Percentiles rank a stretch among this genome's conserved stretches.
These are phyloP conservation scores for Candida michaelii DNA, from an alignment of 805 yeast species.

Conservation along the genomic window DNA sequence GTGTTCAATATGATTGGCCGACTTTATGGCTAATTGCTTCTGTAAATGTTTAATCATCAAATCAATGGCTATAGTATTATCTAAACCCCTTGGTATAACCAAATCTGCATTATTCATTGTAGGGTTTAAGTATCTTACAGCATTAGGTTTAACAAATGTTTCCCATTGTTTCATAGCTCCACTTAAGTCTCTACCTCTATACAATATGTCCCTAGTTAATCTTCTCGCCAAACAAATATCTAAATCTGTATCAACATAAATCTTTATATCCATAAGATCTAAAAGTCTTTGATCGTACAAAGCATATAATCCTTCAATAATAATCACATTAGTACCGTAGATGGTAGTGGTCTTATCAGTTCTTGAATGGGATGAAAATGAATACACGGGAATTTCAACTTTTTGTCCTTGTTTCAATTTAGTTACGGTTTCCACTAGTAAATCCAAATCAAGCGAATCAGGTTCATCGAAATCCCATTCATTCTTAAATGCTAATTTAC, in stretches of 20 bases:
- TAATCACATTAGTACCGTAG: constrained; percentile 92
- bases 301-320: constrained; percentile 89
- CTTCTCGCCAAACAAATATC: constrained; percentile 92
- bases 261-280: constrained; percentile 78
- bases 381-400: constrained; percentile 47
- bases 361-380: constrained; percentile 67
- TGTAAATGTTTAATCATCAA: constrained; percentile 77
- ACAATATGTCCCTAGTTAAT: constrained; percentile 79
- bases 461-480: constrained; percentile 89
- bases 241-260: constrained; percentile 90
- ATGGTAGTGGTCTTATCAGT: constrained; percentile 69
- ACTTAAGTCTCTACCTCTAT: constrained; percentile 78
- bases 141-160: constrained; percentile 87
- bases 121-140: constrained; percentile 70
- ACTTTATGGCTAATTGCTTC: constrained; percentile 65
- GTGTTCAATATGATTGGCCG: constrained; percentile 64
- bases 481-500: constrained; percentile 61
- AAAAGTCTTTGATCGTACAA: constrained; percentile 67
- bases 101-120: constrained; percentile 80
- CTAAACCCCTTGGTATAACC: constrained; percentile 88
- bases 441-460: constrained; percentile 76
- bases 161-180: constrained; percentile 92
- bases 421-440: constrained; percentile 60
- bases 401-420: constrained; percentile 67
- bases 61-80: constrained; percentile 75